These are phyloP conservation scores for Rubia balearica DNA, from an alignment of 305 asterid species.

Conservation along the genomic window DNA sequence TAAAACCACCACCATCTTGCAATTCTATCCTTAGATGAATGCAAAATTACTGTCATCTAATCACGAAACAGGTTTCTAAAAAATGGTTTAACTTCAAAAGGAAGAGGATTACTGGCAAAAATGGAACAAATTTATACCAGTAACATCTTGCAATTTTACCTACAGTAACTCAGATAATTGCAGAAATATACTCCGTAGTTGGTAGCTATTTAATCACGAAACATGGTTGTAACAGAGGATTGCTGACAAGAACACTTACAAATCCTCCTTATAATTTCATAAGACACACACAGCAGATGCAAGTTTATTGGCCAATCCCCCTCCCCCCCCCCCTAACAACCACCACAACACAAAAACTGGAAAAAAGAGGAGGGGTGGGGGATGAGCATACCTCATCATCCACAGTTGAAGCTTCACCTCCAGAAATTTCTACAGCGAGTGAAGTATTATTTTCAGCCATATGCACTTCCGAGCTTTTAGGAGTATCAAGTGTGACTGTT, in stretches of 20 bases:
- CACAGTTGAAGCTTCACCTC: constrained; percentile 54
- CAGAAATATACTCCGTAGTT: background rate
- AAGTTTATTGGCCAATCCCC: background rate
- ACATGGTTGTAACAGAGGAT: constrained; percentile 2
- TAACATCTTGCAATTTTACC: constrained; percentile 7
- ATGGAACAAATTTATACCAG: constrained; percentile 3
- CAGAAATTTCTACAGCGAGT: constrained; percentile 36
- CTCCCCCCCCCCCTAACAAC: background rate
- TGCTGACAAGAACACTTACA: background rate
- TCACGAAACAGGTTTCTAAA: background rate
- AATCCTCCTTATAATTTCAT: background rate
- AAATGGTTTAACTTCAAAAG: background rate
- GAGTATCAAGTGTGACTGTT: constrained; percentile 34
- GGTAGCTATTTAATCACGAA: background rate
- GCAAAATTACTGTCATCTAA: background rate
- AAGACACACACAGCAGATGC: background rate
- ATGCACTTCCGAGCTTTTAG: constrained; percentile 37
- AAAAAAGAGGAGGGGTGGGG: background rate
- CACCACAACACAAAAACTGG: background rate
- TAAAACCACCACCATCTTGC: background rate
- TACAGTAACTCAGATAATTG: background rate
- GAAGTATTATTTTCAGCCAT: constrained; percentile 37
- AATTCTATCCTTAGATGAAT: background rate
- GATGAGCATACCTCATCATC: constrained; percentile 56
- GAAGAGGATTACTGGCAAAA: background rate